Evolutionary conservation across 164 flowering plant species (phyloP).

Genomic region (Vitis vinifera): ASM3070453v1 NC_081809.1:25708501-25709000

Average conservation of each 20-base stretch:
- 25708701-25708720: constrained; percentile 70
- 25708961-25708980: neutral
- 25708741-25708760: neutral
- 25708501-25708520: no score
- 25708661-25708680: constrained; percentile 76
- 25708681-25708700: constrained; percentile 78
- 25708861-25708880: neutral
- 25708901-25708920: neutral
- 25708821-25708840: neutral
- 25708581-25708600: constrained; percentile 97
- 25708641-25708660: constrained; percentile 96
- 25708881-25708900: neutral
- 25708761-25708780: neutral
- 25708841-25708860: neutral
- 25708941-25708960: neutral
- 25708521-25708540: no score
- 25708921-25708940: neutral
- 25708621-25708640: constrained; percentile 95
- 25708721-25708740: neutral
- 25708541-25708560: neutral
- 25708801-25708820: no score
- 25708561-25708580: constrained; percentile 69
- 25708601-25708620: constrained; percentile 98
- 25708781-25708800: no score
- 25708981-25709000: no score